Percentiles rank a stretch among this genome's conserved stretches.
These are phyloP conservation scores for Alternaria sp. DNA, from an alignment of 2,329 filamentous ascomycete genomes.

Conservation along the genomic window DNA sequence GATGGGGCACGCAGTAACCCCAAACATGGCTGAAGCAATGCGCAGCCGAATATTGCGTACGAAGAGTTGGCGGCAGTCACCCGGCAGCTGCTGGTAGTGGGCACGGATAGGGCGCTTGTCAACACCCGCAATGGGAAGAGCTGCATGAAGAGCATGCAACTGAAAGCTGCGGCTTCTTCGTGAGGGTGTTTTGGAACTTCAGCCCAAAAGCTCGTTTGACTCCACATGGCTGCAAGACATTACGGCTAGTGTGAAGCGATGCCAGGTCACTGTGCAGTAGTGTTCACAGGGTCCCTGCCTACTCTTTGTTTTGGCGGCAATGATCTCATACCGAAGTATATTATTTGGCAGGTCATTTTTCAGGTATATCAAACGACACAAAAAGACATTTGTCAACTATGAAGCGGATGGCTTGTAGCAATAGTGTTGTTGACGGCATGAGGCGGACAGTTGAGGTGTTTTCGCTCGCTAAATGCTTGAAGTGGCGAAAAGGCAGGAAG, in stretches of 20 bases:
- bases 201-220: slow-evolving; percentile 13
- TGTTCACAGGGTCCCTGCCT: slow-evolving; percentile 10
- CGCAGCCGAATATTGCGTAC: slow-evolving; percentile 5
- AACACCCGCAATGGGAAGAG: slow-evolving; percentile 4
- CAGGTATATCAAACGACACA: background rate
- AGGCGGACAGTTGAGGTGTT: slow-evolving; percentile 20
- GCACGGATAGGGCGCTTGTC: slow-evolving; percentile 1
- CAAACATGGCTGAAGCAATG: slow-evolving; percentile 9
- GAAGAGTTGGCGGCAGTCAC: slow-evolving; percentile 8
- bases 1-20: slow-evolving; percentile 10
- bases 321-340: slow-evolving; percentile 9
- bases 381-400: background rate
- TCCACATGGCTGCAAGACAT: slow-evolving; percentile 17
- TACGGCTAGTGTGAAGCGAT: slow-evolving; percentile 16
- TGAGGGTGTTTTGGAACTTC: slow-evolving; percentile 12
- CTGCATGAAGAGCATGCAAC: slow-evolving; percentile 9
- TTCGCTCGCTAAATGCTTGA: slow-evolving; percentile 11
- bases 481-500: slow-evolving; percentile 10
- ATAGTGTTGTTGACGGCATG: background rate
- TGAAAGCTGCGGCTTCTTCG: slow-evolving; percentile 3
- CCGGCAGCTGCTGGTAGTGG: slow-evolving; percentile 4
- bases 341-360: background rate
- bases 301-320: slow-evolving; percentile 5
- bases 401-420: slow-evolving; percentile 6
- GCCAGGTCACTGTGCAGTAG: slow-evolving; percentile 27